Percentiles rank a stretch among this genome's conserved stretches.
Evolutionary conservation across 2,329 filamentous ascomycete species (phyloP).

Genomic region (Fonsecaea pugnacius): DNA sequence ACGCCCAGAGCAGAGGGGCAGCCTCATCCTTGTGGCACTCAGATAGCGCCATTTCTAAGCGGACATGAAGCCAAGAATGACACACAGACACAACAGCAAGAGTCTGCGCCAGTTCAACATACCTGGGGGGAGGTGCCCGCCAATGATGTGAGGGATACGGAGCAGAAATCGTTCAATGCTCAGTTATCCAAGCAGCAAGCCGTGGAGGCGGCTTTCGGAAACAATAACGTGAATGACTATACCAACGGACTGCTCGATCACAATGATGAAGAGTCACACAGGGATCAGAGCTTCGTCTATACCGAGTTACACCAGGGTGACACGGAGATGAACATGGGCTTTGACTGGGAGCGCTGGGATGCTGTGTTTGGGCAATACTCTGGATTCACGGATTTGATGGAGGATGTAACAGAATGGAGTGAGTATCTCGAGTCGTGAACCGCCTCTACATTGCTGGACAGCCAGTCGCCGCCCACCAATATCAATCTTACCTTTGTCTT

Average conservation of each 20-base stretch:
- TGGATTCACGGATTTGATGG: constrained; percentile 37
- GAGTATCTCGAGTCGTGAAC: constrained; percentile 22
- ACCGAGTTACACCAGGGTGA: constrained; percentile 9
- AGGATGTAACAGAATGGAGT: constrained; percentile 28
- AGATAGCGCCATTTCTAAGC: not conserved
- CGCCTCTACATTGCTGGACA: not conserved
- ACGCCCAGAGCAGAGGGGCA: constrained; percentile 9
- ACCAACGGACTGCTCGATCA: not conserved
- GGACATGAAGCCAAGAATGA: not conserved
- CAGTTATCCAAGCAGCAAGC: not conserved
- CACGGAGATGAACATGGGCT: constrained; percentile 42
- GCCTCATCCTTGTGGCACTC: not conserved
- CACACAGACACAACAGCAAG: not conserved
- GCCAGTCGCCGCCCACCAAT: not conserved
- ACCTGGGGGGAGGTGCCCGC: constrained; percentile 6
- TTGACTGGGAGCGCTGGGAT: constrained; percentile 57
- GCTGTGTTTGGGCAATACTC: constrained; percentile 53
- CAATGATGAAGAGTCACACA: constrained; percentile 6
- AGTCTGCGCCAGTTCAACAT: not conserved
- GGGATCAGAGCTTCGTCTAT: not conserved
- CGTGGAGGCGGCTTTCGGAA: not conserved
- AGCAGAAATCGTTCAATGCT: not conserved
- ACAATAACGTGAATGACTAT: constrained; percentile 7
- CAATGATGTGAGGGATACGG: not conserved
- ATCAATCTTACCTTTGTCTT: not conserved